These are phyloP conservation scores for Chlorella vulgaris DNA, from an alignment of 139 green algal genomes.

Conservation along the genomic window DNA sequence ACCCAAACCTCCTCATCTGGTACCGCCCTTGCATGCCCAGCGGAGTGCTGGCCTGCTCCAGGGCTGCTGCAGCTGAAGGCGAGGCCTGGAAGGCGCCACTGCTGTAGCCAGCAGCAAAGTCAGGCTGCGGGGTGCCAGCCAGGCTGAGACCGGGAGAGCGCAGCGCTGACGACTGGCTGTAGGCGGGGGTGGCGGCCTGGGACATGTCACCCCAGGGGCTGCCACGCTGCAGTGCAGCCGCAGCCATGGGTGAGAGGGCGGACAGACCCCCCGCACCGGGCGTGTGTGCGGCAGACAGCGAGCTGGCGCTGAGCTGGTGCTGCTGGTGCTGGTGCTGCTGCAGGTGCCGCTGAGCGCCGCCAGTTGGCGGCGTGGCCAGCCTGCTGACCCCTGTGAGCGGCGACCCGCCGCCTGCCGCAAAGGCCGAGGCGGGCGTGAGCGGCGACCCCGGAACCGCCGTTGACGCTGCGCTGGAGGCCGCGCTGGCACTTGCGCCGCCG, in stretches of 20 bases:
- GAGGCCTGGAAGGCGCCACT: background rate
- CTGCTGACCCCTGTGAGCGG: background rate
- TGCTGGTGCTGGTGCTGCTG: no score
- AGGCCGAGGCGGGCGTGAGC: conserved; percentile 24
- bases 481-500: conserved; percentile 4
- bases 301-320: background rate
- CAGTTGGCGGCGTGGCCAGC: background rate
- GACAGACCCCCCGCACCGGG: background rate
- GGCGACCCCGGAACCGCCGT: conserved; percentile 17
- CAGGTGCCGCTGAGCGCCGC: no score
- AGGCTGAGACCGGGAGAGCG: conserved; percentile 9
- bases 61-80: background rate
- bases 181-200: background rate
- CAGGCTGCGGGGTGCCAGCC: conserved; percentile 24
- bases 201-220: no score
- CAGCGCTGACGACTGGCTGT: background rate
- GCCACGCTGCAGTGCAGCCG: no score
- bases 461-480: conserved; percentile 24
- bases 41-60: background rate
- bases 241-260: background rate
- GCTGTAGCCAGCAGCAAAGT: background rate
- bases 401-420: background rate
- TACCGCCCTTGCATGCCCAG: background rate
- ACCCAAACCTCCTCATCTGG: conserved; percentile 1
- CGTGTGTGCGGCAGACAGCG: conserved; percentile 7